phyloP scores from a whole-genome alignment of 306 rosid species.

The Senna siamea region DNA sequence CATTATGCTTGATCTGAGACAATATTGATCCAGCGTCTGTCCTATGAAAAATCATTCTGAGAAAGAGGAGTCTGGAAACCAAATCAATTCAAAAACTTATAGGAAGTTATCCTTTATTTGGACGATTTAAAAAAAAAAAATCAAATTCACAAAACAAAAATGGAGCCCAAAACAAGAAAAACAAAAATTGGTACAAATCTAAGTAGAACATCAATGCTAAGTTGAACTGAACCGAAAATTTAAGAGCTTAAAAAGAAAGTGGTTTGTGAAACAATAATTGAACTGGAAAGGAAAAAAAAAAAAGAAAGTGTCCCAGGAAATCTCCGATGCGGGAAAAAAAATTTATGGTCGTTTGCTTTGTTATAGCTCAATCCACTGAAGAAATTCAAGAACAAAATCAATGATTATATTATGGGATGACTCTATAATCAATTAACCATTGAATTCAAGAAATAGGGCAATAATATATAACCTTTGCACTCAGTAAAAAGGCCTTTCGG shows the following conservation, averaged over 20 bases:
- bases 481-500: too few relatives aligned
- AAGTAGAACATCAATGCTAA: not conserved
- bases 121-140: too few relatives aligned
- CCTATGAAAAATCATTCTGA: constrained; percentile 36
- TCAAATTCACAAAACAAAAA: not conserved
- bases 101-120: not conserved
- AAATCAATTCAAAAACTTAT: not conserved
- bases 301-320: too few relatives aligned
- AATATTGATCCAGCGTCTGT: constrained; percentile 48
- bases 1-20: constrained; percentile 48
- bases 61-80: not conserved
- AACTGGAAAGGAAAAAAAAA: not conserved
- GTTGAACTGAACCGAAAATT: not conserved
- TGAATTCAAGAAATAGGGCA: too few relatives aligned
- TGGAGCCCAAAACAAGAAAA: not conserved
- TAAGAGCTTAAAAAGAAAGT: not conserved
- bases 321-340: too few relatives aligned
- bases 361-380: too few relatives aligned
- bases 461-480: too few relatives aligned
- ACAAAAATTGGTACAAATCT: not conserved
- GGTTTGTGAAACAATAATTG: not conserved
- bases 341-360: too few relatives aligned
- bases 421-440: too few relatives aligned
- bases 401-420: too few relatives aligned
- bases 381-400: too few relatives aligned